These are phyloP conservation scores for Parasarocladium wereldwijsianum DNA, from an alignment of 2,329 filamentous ascomycete genomes.

Conservation along the genomic window DNA sequence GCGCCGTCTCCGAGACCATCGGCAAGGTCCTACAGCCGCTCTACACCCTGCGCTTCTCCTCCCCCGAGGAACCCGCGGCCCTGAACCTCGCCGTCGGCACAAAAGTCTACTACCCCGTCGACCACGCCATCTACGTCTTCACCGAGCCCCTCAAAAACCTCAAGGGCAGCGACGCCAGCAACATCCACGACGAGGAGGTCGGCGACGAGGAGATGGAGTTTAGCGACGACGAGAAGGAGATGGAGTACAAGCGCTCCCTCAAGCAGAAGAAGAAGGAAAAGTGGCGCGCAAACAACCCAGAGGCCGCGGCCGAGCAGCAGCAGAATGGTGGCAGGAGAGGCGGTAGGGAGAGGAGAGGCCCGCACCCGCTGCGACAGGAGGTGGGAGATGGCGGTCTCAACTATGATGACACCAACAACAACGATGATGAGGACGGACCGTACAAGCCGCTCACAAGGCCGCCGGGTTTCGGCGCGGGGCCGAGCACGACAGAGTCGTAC, in stretches of 20 bases:
- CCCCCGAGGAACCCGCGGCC: conserved; percentile 50
- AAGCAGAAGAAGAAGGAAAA: conserved; percentile 51
- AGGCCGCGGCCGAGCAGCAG: conserved; percentile 20
- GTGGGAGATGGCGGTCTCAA: conserved; percentile 32
- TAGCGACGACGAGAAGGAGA: conserved; percentile 91
- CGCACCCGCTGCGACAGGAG: conserved; percentile 26
- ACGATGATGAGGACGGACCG: conserved; percentile 52
- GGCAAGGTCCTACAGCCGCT: conserved; percentile 75
- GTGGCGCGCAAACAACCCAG: conserved; percentile 26
- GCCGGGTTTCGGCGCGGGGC: conserved; percentile 41
- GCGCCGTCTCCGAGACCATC: conserved; percentile 70
- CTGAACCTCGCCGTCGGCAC: conserved; percentile 54
- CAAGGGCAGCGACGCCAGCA: conserved; percentile 89
- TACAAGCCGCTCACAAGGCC: conserved; percentile 61
- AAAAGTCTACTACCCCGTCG: conserved; percentile 64
- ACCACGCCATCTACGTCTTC: conserved; percentile 72
- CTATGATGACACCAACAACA: no score
- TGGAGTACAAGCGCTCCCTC: conserved; percentile 56
- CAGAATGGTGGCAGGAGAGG: no score
- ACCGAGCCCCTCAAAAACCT: conserved; percentile 64
- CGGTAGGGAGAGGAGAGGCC: conserved; percentile 16
- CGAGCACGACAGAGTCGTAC: conserved; percentile 23
- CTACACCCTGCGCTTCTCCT: conserved; percentile 69
- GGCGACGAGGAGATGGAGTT: conserved; percentile 82
- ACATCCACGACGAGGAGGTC: conserved; percentile 86